Conservation (phyloP, 208 protist genomes). For the Phytomonas francai region DNA sequence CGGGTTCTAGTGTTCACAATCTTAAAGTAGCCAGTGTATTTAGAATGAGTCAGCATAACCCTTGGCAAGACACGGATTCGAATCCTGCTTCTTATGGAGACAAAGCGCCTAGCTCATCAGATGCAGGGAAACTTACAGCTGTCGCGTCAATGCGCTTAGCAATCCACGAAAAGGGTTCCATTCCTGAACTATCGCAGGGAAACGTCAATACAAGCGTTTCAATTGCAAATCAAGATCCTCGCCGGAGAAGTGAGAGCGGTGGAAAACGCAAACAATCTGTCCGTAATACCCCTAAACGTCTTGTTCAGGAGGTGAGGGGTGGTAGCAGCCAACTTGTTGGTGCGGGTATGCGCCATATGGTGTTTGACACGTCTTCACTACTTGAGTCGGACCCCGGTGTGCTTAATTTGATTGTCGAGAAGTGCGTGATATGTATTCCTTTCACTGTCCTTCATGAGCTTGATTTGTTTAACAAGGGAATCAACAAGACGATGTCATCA, state of each 20-base stretch:
- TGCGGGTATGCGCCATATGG: constrained; percentile 18
- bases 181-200: background rate
- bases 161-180: background rate
- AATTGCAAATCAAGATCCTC: background rate
- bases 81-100: background rate
- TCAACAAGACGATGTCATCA: background rate
- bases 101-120: background rate
- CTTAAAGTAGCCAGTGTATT: background rate
- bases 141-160: background rate
- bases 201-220: background rate
- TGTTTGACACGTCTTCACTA: constrained; percentile 75
- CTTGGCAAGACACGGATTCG: background rate
- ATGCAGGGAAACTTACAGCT: background rate
- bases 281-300: background rate
- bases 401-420: constrained; percentile 46
- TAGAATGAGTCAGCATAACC: background rate
- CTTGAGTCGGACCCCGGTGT: constrained; percentile 34
- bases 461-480: constrained; percentile 45
- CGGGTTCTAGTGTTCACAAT: background rate
- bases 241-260: background rate
- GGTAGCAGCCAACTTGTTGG: background rate
- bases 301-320: background rate
- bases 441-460: constrained; percentile 70
- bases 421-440: constrained; percentile 50
- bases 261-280: background rate